Evolutionary conservation across 2,329 filamentous ascomycete genomes (phyloP), one percentile per base, ranked within the genome.

Genomic region (Onygenales sp.): DNA sequence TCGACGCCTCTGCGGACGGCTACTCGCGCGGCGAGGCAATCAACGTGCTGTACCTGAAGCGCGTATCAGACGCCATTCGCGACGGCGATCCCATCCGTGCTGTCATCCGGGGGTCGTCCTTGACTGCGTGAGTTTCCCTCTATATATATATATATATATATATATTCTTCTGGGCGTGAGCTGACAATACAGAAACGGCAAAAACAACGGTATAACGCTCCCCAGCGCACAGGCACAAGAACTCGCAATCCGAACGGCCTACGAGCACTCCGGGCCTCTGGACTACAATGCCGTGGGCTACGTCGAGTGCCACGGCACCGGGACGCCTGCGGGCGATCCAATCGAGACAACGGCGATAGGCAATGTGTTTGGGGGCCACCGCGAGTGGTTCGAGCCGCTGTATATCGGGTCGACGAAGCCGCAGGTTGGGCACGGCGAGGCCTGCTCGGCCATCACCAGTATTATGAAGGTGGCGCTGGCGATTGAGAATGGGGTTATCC

Each of bases 11-110:
- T 7, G 77, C 76, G 0, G 74, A 78, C 61, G 77, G 78, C 0
- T 80, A 80, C 56, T 78, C 75, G 54, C 73, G 78, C 13, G 75
- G 69, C 0, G 78, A 80, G 51, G 77, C 70, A 3, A 67, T 71
- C 13, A 75, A 67, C 0, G 63, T 71, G 7, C 62, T 80, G 4
- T 65, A 78, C 3, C 55, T 80, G n/a, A 80, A 80, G 61, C 61
- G 63, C 11, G 58, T 79, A 2, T 63, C 66, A 1, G 68, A 74
- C 54, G 78, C 79, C 1, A 38, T 76, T 10, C 66, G 63, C 2
- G 75, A 77, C 14, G 73, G 73, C 0, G 77, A 61, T 54, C 63
- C 62, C 2, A 73, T 82, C 33, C 54, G 74, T 1, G 76, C 69
- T 1, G 69, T 75, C 1, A 72, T 78, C 8, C 54, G 54, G 3